These are phyloP conservation scores for Chloris gayana DNA, from an alignment of 176 grass and related monocot genomes.

Conservation along the genomic window DNA sequence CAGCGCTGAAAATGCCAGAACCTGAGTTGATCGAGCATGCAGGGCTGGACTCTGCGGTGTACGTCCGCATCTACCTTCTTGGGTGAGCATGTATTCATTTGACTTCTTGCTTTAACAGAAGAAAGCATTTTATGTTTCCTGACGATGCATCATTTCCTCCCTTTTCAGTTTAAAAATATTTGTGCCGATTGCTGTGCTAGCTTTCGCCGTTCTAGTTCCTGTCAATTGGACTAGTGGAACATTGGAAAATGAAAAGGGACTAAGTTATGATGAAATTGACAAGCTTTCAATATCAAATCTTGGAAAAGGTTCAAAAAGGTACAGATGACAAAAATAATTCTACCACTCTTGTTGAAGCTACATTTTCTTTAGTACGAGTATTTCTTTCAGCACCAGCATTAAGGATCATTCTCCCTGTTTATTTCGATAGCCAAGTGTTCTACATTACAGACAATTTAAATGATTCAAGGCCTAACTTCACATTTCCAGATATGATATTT, in stretches of 20 bases:
- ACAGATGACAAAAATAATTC: slow-evolving; percentile 25
- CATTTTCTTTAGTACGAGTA: not conserved
- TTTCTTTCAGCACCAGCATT: not conserved
- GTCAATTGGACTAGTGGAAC: slow-evolving; percentile 90
- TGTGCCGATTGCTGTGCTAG: slow-evolving; percentile 76
- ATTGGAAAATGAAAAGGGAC: slow-evolving; percentile 48
- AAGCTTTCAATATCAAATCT: slow-evolving; percentile 98
- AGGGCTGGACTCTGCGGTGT: slow-evolving; percentile 82
- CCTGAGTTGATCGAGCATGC: slow-evolving; percentile 84
- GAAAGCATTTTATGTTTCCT: slow-evolving; percentile 28
- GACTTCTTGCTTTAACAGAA: not conserved
- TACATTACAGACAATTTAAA: not conserved
- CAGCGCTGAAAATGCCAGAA: slow-evolving; percentile 92
- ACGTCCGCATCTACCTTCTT: slow-evolving; percentile 87
- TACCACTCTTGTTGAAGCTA: slow-evolving; percentile 16
- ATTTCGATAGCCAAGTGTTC: slow-evolving; percentile 12
- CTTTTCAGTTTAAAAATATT: slow-evolving; percentile 91
- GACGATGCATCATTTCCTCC: slow-evolving; percentile 19
- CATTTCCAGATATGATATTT: slow-evolving; percentile 9
- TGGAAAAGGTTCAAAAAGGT: slow-evolving; percentile 83
- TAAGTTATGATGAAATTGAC: slow-evolving; percentile 85
- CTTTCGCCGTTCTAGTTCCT: slow-evolving; percentile 72
- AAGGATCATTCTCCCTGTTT: not conserved
- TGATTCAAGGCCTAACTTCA: not conserved
- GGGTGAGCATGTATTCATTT: slow-evolving; percentile 56